phyloP scores from a whole-genome alignment of 108 stramenopile genomes.

The Discostella pseudostelligera region DNA sequence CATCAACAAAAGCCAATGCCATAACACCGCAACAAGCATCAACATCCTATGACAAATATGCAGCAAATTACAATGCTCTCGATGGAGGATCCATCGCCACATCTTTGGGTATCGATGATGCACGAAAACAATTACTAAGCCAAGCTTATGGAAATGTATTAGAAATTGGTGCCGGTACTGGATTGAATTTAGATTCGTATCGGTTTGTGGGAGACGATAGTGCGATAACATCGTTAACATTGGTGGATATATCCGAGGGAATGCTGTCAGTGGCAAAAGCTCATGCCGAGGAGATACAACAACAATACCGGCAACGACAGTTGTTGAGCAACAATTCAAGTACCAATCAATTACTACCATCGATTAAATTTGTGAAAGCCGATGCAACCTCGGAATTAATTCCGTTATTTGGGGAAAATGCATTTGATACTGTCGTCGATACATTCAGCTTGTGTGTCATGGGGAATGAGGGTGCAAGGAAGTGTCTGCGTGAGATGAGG shows the following conservation, averaged over 20 bases:
- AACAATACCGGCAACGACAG: no score
- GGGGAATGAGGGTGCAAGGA: constrained; percentile 67
- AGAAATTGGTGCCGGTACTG: constrained; percentile 87
- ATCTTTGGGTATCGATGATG: constrained; percentile 70
- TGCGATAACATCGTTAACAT: constrained; percentile 58
- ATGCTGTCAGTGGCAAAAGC: constrained; percentile 69
- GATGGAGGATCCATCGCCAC: constrained; percentile 74
- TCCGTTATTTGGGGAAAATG: constrained; percentile 49
- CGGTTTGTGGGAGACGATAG: constrained; percentile 15
- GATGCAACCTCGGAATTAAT: constrained; percentile 78
- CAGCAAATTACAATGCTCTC: constrained; percentile 70
- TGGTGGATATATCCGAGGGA: constrained; percentile 75
- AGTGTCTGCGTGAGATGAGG: constrained; percentile 63
- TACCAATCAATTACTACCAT: no score
- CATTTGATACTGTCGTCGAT: constrained; percentile 86
- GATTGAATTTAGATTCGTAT: constrained; percentile 74
- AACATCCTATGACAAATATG: constrained; percentile 69
- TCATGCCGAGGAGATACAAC: constrained; percentile 14
- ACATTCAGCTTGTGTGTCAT: constrained; percentile 84
- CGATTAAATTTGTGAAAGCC: constrained; percentile 59
- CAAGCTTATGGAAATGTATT: constrained; percentile 67
- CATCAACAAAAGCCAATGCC: constrained; percentile 27
- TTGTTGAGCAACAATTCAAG: no score
- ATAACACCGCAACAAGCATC: constrained; percentile 68
- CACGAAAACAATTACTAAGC: constrained; percentile 55